A percentile compares a stretch with the other conserved stretches of the same genome.
Conservation (phyloP, 495 filamentous ascomycete species). For the Penicillium soppii region DNA sequence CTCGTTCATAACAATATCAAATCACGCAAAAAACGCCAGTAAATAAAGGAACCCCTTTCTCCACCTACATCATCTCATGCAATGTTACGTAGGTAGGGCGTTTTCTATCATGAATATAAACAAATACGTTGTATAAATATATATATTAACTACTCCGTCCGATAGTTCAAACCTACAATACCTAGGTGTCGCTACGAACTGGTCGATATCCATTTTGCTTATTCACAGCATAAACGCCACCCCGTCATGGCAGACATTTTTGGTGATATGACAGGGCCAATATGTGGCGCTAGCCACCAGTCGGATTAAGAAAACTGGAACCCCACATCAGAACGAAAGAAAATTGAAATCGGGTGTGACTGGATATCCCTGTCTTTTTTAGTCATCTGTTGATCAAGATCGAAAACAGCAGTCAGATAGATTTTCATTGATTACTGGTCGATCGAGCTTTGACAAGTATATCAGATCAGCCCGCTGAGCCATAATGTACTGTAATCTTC, state of each 20-base stretch:
- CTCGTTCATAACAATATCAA: no score
- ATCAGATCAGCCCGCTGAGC: no score
- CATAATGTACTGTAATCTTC: no score
- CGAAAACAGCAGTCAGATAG: no score
- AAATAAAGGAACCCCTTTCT: not conserved
- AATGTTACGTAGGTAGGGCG: no score
- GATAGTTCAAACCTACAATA: not conserved
- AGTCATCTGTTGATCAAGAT: no score
- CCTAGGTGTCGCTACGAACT: not conserved
- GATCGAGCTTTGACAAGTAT: no score
- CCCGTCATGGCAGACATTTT: constrained; percentile 1
- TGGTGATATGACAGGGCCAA: not conserved
- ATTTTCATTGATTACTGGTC: no score
- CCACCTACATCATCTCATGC: not conserved
- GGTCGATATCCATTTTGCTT: not conserved
- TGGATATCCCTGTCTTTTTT: no score
- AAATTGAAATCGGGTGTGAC: not conserved
- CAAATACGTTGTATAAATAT: no score
- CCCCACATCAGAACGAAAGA: not conserved
- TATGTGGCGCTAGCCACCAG: not conserved
- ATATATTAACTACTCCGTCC: no score
- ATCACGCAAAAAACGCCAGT: not conserved
- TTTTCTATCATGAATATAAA: no score
- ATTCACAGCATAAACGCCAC: constrained; percentile 5
- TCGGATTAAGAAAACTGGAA: not conserved